Conservation (phyloP, 129 eudicot species). For the Centella asiatica region DNA sequence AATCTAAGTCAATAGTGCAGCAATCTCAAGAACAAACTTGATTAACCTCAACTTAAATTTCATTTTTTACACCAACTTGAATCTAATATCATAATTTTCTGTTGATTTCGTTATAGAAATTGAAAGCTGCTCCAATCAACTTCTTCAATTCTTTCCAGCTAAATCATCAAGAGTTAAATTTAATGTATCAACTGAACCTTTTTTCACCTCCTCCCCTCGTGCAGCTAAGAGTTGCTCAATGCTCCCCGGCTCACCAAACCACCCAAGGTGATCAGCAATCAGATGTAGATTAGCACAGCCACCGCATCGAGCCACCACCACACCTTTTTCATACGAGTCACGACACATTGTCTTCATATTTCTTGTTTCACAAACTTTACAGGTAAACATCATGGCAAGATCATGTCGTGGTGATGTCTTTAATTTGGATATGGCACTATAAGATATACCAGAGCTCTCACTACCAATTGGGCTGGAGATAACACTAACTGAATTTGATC, state of each 20-base stretch:
- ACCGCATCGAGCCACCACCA: constrained; percentile 76
- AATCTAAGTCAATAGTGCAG: too few relatives aligned
- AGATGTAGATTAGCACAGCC: constrained; percentile 83
- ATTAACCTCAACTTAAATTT: too few relatives aligned
- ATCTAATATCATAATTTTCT: too few relatives aligned
- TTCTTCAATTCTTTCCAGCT: constrained; percentile 44
- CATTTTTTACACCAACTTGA: too few relatives aligned
- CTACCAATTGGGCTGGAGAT: constrained; percentile 12
- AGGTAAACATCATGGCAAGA: constrained; percentile 77
- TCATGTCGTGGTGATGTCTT: constrained; percentile 76
- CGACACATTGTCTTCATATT: constrained; percentile 72
- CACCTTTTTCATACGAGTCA: constrained; percentile 85
- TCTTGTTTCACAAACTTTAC: constrained; percentile 81
- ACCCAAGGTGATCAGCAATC: constrained; percentile 79
- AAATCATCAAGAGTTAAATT: constrained; percentile 90
- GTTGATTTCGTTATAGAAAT: too few relatives aligned
- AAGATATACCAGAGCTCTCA: constrained; percentile 19
- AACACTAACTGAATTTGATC: constrained; percentile 4
- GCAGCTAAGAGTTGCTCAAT: constrained; percentile 82
- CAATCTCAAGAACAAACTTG: too few relatives aligned
- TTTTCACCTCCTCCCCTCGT: constrained; percentile 76
- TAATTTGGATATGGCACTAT: constrained; percentile 45
- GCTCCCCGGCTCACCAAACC: constrained; percentile 79
- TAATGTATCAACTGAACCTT: constrained; percentile 60
- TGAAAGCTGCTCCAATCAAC: too few relatives aligned